Conservation (phyloP, 768 basidiomycete genomes). For the Botryobasidium botryosum region DNA sequence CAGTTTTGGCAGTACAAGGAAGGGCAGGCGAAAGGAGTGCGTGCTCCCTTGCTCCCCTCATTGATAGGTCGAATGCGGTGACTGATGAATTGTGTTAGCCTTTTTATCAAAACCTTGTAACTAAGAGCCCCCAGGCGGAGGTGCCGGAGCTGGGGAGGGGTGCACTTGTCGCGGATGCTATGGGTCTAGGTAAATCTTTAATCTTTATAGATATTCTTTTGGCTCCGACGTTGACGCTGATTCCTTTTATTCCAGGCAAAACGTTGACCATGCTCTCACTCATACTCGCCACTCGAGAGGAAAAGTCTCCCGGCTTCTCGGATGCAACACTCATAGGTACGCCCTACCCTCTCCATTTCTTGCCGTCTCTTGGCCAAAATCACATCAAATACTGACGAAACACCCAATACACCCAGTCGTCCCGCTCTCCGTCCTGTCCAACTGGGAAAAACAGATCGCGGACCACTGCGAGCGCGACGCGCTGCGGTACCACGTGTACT, state of each 20-base stretch:
- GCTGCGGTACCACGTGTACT: slow-evolving; percentile 46
- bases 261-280: slow-evolving; percentile 79
- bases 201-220: not conserved
- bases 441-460: slow-evolving; percentile 72
- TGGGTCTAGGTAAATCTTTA: slow-evolving; percentile 42
- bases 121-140: slow-evolving; percentile 54
- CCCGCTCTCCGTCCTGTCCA: slow-evolving; percentile 70
- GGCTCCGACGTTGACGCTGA: not conserved
- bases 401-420: too few species aligned
- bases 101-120: slow-evolving; percentile 37
- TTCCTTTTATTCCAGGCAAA: slow-evolving; percentile 39
- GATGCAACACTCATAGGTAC: slow-evolving; percentile 66
- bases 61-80: too few species aligned
- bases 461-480: slow-evolving; percentile 47
- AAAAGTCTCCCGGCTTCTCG: slow-evolving; percentile 37
- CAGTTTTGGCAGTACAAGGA: slow-evolving; percentile 63
- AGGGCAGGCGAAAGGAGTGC: too few species aligned
- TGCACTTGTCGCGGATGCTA: slow-evolving; percentile 80
- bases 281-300: slow-evolving; percentile 57
- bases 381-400: slow-evolving; percentile 1
- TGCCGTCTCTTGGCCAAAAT: not conserved
- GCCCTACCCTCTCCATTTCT: slow-evolving; percentile 11
- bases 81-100: not conserved
- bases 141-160: slow-evolving; percentile 58
- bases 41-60: too few species aligned